These are phyloP conservation scores for Metschnikowia borealis DNA, from an alignment of 805 yeast species.

Conservation along the genomic window DNA sequence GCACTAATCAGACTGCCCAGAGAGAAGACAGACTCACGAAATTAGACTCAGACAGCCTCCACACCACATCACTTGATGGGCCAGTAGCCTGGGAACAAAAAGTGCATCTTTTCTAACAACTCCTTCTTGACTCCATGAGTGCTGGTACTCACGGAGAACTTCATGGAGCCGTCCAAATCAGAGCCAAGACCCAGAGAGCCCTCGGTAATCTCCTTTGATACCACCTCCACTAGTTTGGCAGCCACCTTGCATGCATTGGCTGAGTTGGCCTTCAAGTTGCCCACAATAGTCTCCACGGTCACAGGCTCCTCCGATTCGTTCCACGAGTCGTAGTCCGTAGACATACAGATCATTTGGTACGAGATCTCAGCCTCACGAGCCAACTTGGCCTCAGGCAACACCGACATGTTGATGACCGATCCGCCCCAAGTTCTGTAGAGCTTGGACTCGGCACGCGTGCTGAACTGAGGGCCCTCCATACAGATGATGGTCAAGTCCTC, in stretches of 20 bases:
- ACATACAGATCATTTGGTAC: conserved; percentile 98
- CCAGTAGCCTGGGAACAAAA: conserved; percentile 90
- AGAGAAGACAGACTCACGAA: no score
- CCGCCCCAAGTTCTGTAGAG: conserved; percentile 88
- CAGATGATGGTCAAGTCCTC: conserved; percentile 83
- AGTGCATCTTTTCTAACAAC: conserved; percentile 76
- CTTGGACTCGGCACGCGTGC: conserved; percentile 93
- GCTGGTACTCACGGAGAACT: conserved; percentile 74
- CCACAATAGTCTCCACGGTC: conserved; percentile 95
- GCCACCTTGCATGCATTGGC: conserved; percentile 82
- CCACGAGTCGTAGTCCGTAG: conserved; percentile 99
- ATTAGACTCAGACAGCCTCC: no score
- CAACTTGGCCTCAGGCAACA: conserved; percentile 93
- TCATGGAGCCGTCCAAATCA: conserved; percentile 71
- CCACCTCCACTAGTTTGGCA: conserved; percentile 57
- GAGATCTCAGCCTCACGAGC: conserved; percentile 97
- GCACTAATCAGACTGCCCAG: no score
- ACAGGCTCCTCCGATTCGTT: conserved; percentile 92
- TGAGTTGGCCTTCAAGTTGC: conserved; percentile 81
- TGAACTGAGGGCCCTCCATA: conserved; percentile 99
- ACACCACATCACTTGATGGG: conserved; percentile 25
- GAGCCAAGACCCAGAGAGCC: conserved; percentile 58
- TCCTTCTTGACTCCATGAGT: conserved; percentile 69
- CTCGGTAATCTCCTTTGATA: conserved; percentile 56
- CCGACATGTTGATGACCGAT: conserved; percentile 93